Base-by-base conservation (phyloP, 1,284 basidiomycete genomes). In the Veloboletus limbatus region DNA sequence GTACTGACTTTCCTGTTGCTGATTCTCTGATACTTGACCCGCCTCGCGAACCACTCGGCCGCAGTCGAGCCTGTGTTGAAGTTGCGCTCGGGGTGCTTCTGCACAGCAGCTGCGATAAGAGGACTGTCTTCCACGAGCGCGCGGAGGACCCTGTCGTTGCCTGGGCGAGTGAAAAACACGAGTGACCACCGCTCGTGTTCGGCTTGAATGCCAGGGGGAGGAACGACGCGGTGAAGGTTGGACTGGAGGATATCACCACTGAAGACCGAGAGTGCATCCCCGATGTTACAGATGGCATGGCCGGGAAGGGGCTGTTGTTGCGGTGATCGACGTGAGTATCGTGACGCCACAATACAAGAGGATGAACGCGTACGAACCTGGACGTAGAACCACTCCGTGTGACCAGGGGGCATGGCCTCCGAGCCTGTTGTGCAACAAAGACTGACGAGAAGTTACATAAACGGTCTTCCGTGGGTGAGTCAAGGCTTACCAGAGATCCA, bases 321-420 rank as follows among this genome's bases (percentile, higher is more conserved):
- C n/a, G n/a, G n/a, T n/a, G n/a, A n/a, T n/a, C n/a, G n/a, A n/a
- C 13, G 41, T 49, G 26, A 44, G 25, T 16, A 7, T 14, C 4
- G 9, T 10, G 20, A 22, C 6, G n/a, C 28, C 28, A 30, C 27
- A 2, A 7, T 9, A 13, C 20, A 36, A 25, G 24, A 14, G 14
- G 17, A 1, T 11, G 6, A 32, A 34, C 34, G 9, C 42, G n/a
- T n/a, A n/a, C n/a, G n/a, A n/a, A 81, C 82, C 69, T 76, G 76
- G 48, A 87, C 71, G 51, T 85, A 88, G 54, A 79, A 78, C 85
- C 85, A 88, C 18, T 73, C 63, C n/a, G 78, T 72, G 9, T 74
- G 68, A 3, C 79, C 79, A 0, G 83, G 83, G 1, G 76, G 74
- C 32, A 86, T 70, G 1, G 0, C 86, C 86, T 3, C 85, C 85